Conservation (phyloP, 805 yeast genomes). For the Starmerella geochares region DNA sequence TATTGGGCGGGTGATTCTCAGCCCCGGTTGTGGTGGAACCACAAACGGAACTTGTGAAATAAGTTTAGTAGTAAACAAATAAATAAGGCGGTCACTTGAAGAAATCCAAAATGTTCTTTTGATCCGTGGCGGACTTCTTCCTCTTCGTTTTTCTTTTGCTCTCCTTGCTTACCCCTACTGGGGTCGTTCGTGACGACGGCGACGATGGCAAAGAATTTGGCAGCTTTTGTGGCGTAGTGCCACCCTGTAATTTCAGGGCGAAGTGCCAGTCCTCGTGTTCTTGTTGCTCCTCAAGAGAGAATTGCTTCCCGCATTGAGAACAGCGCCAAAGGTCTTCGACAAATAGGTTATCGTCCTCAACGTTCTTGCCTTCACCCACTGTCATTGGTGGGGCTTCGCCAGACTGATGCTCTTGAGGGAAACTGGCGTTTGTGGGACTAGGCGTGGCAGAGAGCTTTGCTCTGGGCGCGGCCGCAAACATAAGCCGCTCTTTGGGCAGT, state of each 20-base stretch:
- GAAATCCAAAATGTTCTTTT: conserved; percentile 17
- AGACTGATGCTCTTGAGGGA: too few species aligned
- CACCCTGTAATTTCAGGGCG: conserved; percentile 29
- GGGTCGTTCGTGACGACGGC: too few species aligned
- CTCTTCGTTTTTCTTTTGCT: neutral
- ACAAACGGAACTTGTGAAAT: too few species aligned
- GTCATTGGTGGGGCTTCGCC: neutral
- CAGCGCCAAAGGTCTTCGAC: conserved; percentile 24
- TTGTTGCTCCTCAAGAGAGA: conserved; percentile 19
- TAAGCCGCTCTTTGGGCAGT: conserved; percentile 19
- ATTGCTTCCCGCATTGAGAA: conserved; percentile 25
- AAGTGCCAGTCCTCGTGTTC: conserved; percentile 38
- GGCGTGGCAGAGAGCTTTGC: neutral
- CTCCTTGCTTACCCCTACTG: neutral
- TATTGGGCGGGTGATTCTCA: too few species aligned
- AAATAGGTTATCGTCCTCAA: conserved; percentile 4
- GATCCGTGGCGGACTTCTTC: neutral
- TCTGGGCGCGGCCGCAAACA: conserved; percentile 3
- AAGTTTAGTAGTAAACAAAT: too few species aligned
- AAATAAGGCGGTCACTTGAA: conserved; percentile 3
- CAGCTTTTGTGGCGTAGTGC: neutral
- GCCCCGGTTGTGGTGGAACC: too few species aligned
- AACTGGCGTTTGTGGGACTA: neutral
- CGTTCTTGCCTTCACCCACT: conserved; percentile 5
- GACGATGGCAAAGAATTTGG: neutral